These are phyloP conservation scores for Plectosphaerella sp. DNA, from an alignment of 2,329 filamentous ascomycete genomes.

Conservation along the genomic window DNA sequence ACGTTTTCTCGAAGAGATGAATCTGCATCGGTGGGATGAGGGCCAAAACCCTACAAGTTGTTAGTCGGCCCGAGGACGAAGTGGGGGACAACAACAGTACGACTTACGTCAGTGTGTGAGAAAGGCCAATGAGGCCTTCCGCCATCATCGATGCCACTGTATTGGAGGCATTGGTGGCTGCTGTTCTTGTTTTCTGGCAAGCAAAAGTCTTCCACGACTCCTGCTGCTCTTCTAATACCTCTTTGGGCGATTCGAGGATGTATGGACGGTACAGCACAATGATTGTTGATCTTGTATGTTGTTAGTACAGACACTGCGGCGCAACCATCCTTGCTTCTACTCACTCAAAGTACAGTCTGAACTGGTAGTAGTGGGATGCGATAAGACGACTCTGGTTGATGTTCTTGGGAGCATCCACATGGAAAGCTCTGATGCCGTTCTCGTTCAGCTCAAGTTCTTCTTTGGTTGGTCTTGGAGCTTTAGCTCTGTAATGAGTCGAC, in stretches of 20 bases:
- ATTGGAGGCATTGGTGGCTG: conserved; percentile 4
- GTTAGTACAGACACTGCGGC: not conserved
- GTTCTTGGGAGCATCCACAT: not conserved
- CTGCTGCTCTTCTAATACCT: conserved; percentile 3
- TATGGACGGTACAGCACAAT: conserved; percentile 7
- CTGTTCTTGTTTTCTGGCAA: conserved; percentile 8
- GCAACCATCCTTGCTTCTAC: not conserved
- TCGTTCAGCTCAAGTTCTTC: conserved; percentile 5
- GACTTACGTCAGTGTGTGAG: conserved; percentile 1
- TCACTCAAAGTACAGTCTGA: conserved; percentile 8
- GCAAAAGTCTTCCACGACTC: conserved; percentile 7
- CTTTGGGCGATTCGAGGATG: conserved; percentile 6
- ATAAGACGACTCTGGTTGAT: conserved; percentile 3
- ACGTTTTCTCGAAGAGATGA: conserved; percentile 8
- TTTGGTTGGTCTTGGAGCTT: conserved; percentile 1
- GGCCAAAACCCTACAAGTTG: conserved; percentile 3
- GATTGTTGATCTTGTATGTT: not conserved
- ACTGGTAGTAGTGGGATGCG: conserved; percentile 7
- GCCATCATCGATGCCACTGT: conserved; percentile 8
- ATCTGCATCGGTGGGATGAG: conserved; percentile 8
- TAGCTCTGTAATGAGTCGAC: conserved; percentile 3
- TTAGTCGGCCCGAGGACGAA: too few species aligned
- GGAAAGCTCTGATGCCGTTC: not conserved
- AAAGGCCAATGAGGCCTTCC: conserved; percentile 4
- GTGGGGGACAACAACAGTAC: too few species aligned